Evolutionary conservation across 768 basidiomycete species (phyloP).

Genomic region (Amylocystis lapponica): DNA sequence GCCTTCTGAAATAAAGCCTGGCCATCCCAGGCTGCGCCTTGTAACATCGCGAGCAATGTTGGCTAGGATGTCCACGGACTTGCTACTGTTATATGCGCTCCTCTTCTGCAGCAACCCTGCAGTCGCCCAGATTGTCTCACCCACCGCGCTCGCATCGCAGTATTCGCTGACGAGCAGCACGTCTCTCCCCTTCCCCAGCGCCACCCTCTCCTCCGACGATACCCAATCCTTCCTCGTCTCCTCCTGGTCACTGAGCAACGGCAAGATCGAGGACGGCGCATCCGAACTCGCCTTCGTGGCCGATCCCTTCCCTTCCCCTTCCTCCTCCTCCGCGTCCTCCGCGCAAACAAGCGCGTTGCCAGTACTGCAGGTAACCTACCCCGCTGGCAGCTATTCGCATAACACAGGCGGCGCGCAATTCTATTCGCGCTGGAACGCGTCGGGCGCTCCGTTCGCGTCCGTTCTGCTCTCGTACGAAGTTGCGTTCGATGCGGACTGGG

Average conservation of each 20-base stretch:
- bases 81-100: too few relatives aligned
- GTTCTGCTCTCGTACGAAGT: conserved; percentile 75
- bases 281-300: conserved; percentile 54
- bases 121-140: conserved; percentile 7
- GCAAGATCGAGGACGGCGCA: conserved; percentile 52
- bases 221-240: conserved; percentile 46
- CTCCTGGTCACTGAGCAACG: conserved; percentile 58
- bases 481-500: conserved; percentile 58
- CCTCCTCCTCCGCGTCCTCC: conserved; percentile 9
- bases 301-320: conserved; percentile 65
- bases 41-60: too few relatives aligned
- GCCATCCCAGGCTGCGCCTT: too few relatives aligned
- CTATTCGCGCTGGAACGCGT: conserved; percentile 61
- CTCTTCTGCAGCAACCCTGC: too few relatives aligned
- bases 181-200: conserved; percentile 56
- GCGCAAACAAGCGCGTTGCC: conserved; percentile 25
- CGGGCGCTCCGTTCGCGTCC: conserved; percentile 48
- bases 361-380: conserved; percentile 59
- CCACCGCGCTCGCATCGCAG: conserved; percentile 36
- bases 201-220: conserved; percentile 46
- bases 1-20: too few relatives aligned
- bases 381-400: conserved; percentile 52
- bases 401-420: conserved; percentile 63
- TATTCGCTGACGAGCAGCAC: conserved; percentile 59
- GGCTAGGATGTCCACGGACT: too few relatives aligned